Evolutionary conservation across 169 alveolate species (phyloP).

Genomic region (Cryptosporidium baileyi): DNA sequence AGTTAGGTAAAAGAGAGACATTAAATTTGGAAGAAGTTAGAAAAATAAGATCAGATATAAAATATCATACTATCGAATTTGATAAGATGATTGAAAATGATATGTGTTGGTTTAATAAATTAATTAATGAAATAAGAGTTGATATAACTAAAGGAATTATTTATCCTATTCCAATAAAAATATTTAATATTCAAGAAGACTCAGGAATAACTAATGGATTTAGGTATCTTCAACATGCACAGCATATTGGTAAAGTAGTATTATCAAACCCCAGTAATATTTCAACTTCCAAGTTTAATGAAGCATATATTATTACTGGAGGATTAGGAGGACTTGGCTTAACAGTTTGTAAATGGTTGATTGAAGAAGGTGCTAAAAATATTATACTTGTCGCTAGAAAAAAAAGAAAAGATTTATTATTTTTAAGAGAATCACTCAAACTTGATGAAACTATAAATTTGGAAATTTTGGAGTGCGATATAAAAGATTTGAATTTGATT

Average conservation of each 20-base stretch:
- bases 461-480: constrained; percentile 31
- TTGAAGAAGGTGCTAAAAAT: constrained; percentile 75
- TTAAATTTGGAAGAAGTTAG: constrained; percentile 1
- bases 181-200: constrained; percentile 28
- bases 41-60: constrained; percentile 37
- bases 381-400: constrained; percentile 62
- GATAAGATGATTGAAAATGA: constrained; percentile 71
- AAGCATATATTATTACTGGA: constrained; percentile 73
- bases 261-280: constrained; percentile 37
- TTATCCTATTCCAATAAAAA: constrained; percentile 24
- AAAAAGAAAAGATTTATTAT: neutral
- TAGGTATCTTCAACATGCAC: constrained; percentile 69
- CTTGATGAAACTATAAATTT: neutral
- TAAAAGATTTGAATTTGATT: neutral
- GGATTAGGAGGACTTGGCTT: constrained; percentile 76
- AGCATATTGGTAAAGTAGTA: constrained; percentile 72
- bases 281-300: neutral
- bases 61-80: constrained; percentile 68
- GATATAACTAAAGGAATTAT: constrained; percentile 26
- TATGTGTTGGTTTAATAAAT: constrained; percentile 29
- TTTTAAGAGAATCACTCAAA: neutral
- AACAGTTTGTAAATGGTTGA: constrained; percentile 75
- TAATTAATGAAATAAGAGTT: neutral
- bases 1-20: constrained; percentile 70
- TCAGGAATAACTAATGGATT: constrained; percentile 63